Base-by-base conservation (phyloP, 352 stramenopile genomes). In the Phytophthora cactorum region DNA sequence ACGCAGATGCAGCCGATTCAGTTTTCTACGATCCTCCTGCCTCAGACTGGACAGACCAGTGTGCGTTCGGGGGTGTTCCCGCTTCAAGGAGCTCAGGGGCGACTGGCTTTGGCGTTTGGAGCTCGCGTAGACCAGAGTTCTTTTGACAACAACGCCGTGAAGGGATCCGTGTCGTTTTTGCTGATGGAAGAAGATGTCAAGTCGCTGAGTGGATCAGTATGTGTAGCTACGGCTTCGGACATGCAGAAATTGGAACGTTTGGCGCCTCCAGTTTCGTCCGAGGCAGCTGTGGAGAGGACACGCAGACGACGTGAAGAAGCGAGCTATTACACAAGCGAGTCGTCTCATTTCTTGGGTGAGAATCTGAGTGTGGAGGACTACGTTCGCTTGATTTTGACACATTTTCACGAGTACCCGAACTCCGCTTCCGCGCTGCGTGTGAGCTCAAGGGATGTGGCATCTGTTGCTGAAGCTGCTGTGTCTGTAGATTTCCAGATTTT, bases 131-230 rank as follows among this genome's bases (percentile, higher is more conserved):
- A 89, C 17, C 70, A 78, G 10, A 90, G 78, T 62, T 66, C 63
- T 1, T 83, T 87, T 17, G 67, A 83, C 1, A 77, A 64, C 22
- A 77, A 88, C 25, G 70, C 74, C 12, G 59, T 91, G 4, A 89
- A 82, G 38, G 86, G 83, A n/a, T 93, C 86, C 0, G 72, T 93
- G 31, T 81, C 81, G 5, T 92, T 93, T 43, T 63, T 93, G 58
- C 66, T 93, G 22, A 67, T 91, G 51, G 75, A 89, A 27, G 64
- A 76, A 44, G 73, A 75, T 29, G 63, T 69, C 5, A 82, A 79
- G 39, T 49, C 67, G 12, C 28, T 63, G 0, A 74, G 56, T 7
- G 75, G 82, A 17, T 79, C 78, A 2, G 59, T 93, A 3, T 93
- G 86, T 60, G 51, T 84, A 27, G 86, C 86, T 10, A 92, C 83